A percentile compares a stretch with the other conserved stretches of the same genome.
Conservation (phyloP, 78 protist species). For the Guillardia theta region DNA sequence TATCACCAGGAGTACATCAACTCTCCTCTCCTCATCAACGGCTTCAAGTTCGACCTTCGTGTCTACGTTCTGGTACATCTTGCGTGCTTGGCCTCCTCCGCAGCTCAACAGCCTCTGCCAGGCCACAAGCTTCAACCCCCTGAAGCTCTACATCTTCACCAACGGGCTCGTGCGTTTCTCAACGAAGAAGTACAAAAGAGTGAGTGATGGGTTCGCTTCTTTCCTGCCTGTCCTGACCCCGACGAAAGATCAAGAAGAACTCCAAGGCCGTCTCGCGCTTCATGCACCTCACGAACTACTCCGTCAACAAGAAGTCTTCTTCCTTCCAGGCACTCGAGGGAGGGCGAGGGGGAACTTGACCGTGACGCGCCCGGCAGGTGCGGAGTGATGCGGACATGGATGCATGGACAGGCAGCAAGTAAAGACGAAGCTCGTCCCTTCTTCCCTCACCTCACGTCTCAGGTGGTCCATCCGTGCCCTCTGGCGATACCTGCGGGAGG, state of each 20-base stretch:
- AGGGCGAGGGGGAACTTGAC: too few species aligned
- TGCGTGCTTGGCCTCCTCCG: background rate
- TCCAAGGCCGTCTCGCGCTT: background rate
- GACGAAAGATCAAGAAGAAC: too few species aligned
- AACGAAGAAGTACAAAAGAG: background rate
- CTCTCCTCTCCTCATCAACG: background rate
- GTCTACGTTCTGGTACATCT: background rate
- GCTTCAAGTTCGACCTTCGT: slow-evolving; percentile 27
- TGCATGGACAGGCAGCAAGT: background rate
- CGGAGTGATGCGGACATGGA: slow-evolving; percentile 24
- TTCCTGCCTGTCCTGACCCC: too few species aligned
- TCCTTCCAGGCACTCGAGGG: background rate
- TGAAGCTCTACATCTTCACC: slow-evolving; percentile 12
- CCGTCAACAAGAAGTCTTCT: slow-evolving; percentile 27
- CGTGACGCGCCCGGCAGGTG: background rate
- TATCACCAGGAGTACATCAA: too few species aligned
- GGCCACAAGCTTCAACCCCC: slow-evolving; percentile 31
- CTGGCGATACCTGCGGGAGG: background rate
- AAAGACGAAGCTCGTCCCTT: background rate
- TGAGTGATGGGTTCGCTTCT: too few species aligned
- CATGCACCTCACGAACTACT: slow-evolving; percentile 33
- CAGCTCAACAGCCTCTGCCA: background rate
- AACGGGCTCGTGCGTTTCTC: background rate
- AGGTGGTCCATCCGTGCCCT: background rate
- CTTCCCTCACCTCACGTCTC: too few species aligned